Percentiles rank a stretch among this genome's conserved stretches.
Conservation (phyloP, 2,329 filamentous ascomycete species). For the Alternaria postmessia region DNA sequence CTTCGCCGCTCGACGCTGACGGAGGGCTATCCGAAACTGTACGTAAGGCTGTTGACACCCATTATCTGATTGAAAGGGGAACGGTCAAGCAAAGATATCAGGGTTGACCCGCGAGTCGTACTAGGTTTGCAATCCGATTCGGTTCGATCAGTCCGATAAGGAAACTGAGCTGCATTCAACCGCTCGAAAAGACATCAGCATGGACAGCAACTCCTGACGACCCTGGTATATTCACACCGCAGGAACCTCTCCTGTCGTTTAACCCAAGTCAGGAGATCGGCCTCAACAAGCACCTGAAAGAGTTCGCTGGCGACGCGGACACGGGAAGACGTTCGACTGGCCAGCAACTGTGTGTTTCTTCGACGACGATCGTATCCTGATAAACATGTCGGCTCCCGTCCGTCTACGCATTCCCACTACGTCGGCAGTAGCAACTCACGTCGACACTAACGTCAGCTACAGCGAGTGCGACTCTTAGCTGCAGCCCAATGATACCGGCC, state of each 20-base stretch:
- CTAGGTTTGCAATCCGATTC: neutral
- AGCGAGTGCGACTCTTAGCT: constrained; percentile 62
- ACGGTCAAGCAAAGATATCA: neutral
- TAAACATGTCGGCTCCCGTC: neutral
- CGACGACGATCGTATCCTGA: constrained; percentile 1
- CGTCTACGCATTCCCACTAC: constrained; percentile 10
- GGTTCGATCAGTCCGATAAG: constrained; percentile 7
- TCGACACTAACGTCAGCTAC: constrained; percentile 67
- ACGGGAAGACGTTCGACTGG: neutral
- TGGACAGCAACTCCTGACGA: neutral
- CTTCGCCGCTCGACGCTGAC: neutral
- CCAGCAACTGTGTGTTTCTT: neutral
- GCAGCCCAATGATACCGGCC: constrained; percentile 57
- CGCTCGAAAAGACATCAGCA: neutral
- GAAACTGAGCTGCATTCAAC: constrained; percentile 1
- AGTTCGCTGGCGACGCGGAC: neutral
- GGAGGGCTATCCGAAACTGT: neutral
- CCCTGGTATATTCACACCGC: constrained; percentile 7
- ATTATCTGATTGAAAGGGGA: constrained; percentile 1
- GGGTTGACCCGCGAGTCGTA: neutral
- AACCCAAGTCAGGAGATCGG: constrained; percentile 7
- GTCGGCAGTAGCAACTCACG: constrained; percentile 66
- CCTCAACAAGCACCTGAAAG: constrained; percentile 3
- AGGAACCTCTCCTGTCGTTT: neutral
- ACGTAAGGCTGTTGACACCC: constrained; percentile 2